phyloP scores from a whole-genome alignment of 257 asterid species.

The Ballota nigra region DNA sequence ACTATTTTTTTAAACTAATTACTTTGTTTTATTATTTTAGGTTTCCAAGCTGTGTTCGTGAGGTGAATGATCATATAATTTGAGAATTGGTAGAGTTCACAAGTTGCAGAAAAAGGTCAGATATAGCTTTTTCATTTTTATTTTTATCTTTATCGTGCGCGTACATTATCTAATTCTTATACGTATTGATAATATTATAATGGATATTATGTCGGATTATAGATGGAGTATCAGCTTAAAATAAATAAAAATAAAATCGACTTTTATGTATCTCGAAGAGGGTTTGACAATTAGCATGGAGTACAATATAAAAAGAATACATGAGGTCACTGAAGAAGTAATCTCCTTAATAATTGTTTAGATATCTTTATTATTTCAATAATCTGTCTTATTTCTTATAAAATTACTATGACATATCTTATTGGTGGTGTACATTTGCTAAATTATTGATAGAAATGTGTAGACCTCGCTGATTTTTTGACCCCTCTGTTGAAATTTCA shows the following conservation, averaged over 20 bases:
- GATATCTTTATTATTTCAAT: neutral
- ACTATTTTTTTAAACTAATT: neutral
- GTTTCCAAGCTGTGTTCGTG: neutral
- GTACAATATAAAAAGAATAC: neutral
- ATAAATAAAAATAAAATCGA: neutral
- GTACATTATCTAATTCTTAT: neutral
- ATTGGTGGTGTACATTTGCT: neutral
- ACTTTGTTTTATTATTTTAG: neutral
- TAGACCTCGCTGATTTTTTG: too few relatives aligned
- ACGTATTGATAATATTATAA: neutral
- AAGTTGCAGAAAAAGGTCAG: conserved; percentile 20
- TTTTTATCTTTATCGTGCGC: neutral
- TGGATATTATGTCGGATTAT: too few relatives aligned
- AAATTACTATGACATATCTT: too few relatives aligned
- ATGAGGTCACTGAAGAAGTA: neutral
- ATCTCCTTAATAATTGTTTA: neutral
- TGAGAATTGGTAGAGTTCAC: neutral
- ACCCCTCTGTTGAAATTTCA: neutral
- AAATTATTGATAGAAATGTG: too few relatives aligned
- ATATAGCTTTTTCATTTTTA: neutral
- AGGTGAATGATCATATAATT: neutral
- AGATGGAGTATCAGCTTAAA: neutral
- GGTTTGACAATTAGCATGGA: neutral
- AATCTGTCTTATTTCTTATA: neutral
- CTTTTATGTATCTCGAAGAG: neutral